phyloP scores from a whole-genome alignment of 176 grass and related monocot species.

The Metroxylon sagu region DNA sequence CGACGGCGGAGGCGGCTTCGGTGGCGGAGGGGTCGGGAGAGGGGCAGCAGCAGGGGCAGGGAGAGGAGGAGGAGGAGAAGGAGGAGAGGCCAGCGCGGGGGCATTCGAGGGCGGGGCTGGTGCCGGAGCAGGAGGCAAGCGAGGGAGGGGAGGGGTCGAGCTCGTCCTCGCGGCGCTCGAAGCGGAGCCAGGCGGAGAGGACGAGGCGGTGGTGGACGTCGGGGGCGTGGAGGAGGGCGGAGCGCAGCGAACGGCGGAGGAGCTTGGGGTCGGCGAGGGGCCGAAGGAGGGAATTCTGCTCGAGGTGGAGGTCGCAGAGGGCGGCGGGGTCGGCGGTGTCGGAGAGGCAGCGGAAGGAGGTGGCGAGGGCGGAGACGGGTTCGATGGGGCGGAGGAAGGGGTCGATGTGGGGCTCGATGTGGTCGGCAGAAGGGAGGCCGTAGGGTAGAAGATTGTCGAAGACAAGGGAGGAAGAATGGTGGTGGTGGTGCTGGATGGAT shows the following conservation, averaged over 20 bases:
- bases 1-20: conserved; percentile 5
- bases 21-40: background rate
- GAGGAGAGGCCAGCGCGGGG: conserved; percentile 51
- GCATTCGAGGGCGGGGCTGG: conserved; percentile 67
- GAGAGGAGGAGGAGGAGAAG: conserved; percentile 27
- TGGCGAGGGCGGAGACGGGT: conserved; percentile 32
- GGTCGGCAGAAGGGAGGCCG: conserved; percentile 52
- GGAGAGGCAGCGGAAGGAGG: background rate
- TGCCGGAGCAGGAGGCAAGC: conserved; percentile 41
- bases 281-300: conserved; percentile 74
- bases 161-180: conserved; percentile 73
- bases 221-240: conserved; percentile 50
- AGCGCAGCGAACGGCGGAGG: conserved; percentile 46
- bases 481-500: conserved; percentile 30
- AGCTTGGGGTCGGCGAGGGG: conserved; percentile 44
- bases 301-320: conserved; percentile 74
- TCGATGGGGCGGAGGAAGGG: conserved; percentile 69
- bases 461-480: conserved; percentile 26
- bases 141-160: conserved; percentile 40
- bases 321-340: conserved; percentile 6
- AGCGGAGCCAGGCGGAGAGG: conserved; percentile 75
- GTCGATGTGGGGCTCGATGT: conserved; percentile 58
- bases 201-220: conserved; percentile 71
- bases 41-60: conserved; percentile 45
- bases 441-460: conserved; percentile 56